A percentile compares a stretch with the other conserved stretches of the same genome.
phyloP scores from a whole-genome alignment of 2,329 filamentous ascomycete genomes.

The Fusarium acutatum region DNA sequence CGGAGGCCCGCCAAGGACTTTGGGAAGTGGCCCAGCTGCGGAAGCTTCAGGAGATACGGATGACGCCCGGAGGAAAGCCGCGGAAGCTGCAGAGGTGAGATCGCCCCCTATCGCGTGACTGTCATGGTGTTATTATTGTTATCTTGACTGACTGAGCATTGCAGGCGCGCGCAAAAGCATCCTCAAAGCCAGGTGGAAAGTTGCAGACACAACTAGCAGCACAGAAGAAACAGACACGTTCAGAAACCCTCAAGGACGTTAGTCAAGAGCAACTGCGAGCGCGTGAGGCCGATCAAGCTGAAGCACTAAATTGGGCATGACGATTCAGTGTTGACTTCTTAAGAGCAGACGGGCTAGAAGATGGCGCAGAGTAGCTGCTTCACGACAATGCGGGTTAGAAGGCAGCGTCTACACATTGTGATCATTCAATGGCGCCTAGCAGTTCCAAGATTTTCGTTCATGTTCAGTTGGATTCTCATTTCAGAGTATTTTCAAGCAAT shows the following conservation, averaged over 20 bases:
- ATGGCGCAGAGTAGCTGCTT: neutral
- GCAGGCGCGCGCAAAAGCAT: constrained; percentile 73
- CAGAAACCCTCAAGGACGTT: constrained; percentile 71
- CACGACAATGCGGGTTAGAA: neutral
- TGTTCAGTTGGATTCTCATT: neutral
- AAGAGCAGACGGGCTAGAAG: neutral
- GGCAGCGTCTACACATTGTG: neutral
- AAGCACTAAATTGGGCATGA: constrained; percentile 49
- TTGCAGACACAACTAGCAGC: constrained; percentile 74
- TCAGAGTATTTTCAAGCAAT: neutral
- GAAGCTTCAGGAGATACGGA: constrained; percentile 46
- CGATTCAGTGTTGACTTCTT: neutral
- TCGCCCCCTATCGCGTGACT: neutral
- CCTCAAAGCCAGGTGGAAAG: constrained; percentile 70
- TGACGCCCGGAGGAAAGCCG: constrained; percentile 77
- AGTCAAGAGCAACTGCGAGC: constrained; percentile 72
- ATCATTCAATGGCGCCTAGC: neutral
- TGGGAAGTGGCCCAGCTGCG: constrained; percentile 62
- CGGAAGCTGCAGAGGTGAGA: constrained; percentile 84
- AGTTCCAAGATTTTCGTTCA: constrained; percentile 6
- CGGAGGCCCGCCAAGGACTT: constrained; percentile 67
- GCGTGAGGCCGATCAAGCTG: constrained; percentile 71
- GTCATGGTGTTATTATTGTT: neutral
- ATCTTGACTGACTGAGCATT: neutral
- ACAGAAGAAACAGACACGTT: constrained; percentile 78